Percentiles rank a stretch among this genome's conserved stretches.
These are phyloP conservation scores for Stereocaulon alpinum DNA, from an alignment of 495 filamentous ascomycete species.

Conservation along the genomic window DNA sequence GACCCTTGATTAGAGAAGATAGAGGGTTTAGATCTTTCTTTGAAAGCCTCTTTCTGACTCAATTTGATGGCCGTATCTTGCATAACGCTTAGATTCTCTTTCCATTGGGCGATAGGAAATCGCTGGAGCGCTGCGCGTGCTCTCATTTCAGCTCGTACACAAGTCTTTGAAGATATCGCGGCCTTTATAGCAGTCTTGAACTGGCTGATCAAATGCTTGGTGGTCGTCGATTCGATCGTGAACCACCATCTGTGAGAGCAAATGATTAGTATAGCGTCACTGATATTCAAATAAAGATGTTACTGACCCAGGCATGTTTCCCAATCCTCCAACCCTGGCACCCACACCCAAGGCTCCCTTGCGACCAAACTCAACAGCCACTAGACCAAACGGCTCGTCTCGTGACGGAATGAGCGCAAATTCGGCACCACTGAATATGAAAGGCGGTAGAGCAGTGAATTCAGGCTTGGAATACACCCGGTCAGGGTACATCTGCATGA, in stretches of 20 bases:
- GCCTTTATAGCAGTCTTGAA: constrained; percentile 59
- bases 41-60: constrained; percentile 19
- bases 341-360: constrained; percentile 71
- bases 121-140: constrained; percentile 67
- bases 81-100: constrained; percentile 51
- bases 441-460: constrained; percentile 64
- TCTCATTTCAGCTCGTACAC: constrained; percentile 56
- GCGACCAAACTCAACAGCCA: constrained; percentile 70
- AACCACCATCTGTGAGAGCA: constrained; percentile 47
- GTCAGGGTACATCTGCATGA: constrained; percentile 70
- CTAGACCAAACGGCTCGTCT: constrained; percentile 74
- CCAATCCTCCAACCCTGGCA: constrained; percentile 54
- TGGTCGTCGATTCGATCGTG: constrained; percentile 59
- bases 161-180: constrained; percentile 50
- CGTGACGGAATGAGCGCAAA: constrained; percentile 71
- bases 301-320: constrained; percentile 64
- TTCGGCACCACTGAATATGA: constrained; percentile 68
- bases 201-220: constrained; percentile 59
- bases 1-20: constrained; percentile 1
- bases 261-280: constrained; percentile 33
- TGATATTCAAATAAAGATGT: too few relatives aligned
- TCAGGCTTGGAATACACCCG: constrained; percentile 67
- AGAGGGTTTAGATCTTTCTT: constrained; percentile 10
- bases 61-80: constrained; percentile 42
- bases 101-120: constrained; percentile 63